phyloP scores from a whole-genome alignment of 2,329 filamentous ascomycete species.

The Plenodomus tracheiphilus region DNA sequence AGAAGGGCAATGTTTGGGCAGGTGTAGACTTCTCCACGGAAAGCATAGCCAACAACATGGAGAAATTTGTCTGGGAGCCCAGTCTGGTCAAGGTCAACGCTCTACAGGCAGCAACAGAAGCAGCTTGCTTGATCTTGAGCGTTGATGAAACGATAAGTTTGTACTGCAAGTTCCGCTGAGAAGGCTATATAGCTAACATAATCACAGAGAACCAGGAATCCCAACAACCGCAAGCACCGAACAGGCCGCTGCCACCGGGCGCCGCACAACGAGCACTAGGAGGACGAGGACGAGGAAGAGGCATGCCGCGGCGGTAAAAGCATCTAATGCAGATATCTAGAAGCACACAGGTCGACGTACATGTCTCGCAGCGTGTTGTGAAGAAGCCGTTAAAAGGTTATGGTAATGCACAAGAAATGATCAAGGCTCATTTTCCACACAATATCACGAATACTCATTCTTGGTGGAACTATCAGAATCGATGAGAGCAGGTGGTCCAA shows the following conservation, averaged over 20 bases:
- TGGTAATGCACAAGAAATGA: slow-evolving; percentile 34
- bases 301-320: slow-evolving; percentile 78
- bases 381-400: slow-evolving; percentile 16
- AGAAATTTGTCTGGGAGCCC: slow-evolving; percentile 96
- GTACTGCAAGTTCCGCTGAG: slow-evolving; percentile 21
- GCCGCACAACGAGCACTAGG: slow-evolving; percentile 88
- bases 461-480: background rate
- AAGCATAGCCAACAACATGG: slow-evolving; percentile 91
- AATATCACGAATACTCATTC: background rate
- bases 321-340: background rate
- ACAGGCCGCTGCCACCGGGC: slow-evolving; percentile 62
- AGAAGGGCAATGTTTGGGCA: slow-evolving; percentile 89
- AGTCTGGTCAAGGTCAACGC: slow-evolving; percentile 96
- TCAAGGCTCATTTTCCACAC: background rate
- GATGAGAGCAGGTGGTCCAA: no score
- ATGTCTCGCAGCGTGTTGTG: background rate
- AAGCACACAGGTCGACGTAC: slow-evolving; percentile 21
- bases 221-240: slow-evolving; percentile 77
- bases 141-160: slow-evolving; percentile 96
- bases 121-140: slow-evolving; percentile 89
- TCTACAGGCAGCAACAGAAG: slow-evolving; percentile 93
- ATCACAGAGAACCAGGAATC: slow-evolving; percentile 83
- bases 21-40: slow-evolving; percentile 95
- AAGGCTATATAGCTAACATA: slow-evolving; percentile 18
- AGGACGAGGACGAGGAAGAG: slow-evolving; percentile 66